These are phyloP conservation scores for Calonectria multiphialidica DNA, from an alignment of 2,329 filamentous ascomycete genomes.

Conservation along the genomic window DNA sequence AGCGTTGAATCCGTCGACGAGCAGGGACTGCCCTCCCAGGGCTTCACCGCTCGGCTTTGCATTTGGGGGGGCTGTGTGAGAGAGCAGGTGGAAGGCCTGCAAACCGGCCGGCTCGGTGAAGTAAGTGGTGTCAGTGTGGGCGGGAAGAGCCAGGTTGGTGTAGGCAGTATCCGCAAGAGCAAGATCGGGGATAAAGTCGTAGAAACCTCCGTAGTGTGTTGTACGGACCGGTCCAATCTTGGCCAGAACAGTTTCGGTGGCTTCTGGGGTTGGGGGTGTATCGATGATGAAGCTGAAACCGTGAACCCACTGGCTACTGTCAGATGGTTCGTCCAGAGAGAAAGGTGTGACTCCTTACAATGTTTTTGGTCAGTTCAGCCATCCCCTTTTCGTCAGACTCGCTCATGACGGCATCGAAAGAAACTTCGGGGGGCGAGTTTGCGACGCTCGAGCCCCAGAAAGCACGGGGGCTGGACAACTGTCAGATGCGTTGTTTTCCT, in stretches of 20 bases:
- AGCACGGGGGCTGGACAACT: conserved; percentile 14
- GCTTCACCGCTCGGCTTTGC: conserved; percentile 46
- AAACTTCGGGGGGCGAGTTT: conserved; percentile 67
- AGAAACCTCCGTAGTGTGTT: conserved; percentile 88
- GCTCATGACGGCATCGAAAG: conserved; percentile 71
- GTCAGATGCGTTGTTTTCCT: neutral
- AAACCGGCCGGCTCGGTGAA: conserved; percentile 93
- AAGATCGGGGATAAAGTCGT: conserved; percentile 90
- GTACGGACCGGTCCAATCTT: conserved; percentile 88
- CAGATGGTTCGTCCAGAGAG: conserved; percentile 13
- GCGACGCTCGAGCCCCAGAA: conserved; percentile 49
- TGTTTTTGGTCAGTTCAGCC: conserved; percentile 71
- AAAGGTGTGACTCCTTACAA: conserved; percentile 62
- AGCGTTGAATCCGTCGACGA: conserved; percentile 88
- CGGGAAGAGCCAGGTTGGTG: conserved; percentile 83
- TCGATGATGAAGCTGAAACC: conserved; percentile 84
- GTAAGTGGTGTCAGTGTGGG: conserved; percentile 96
- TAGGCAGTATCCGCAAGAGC: conserved; percentile 92
- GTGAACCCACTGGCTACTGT: conserved; percentile 64
- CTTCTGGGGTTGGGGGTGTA: conserved; percentile 74
- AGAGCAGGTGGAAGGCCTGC: conserved; percentile 93
- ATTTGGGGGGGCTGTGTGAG: conserved; percentile 65
- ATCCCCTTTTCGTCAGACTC: conserved; percentile 62
- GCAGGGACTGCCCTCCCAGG: conserved; percentile 80
- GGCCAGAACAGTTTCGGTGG: conserved; percentile 81